A percentile compares a stretch with the other conserved stretches of the same genome.
phyloP scores from a whole-genome alignment of 1,284 basidiomycete species.

The Pseudozyma pruni region DNA sequence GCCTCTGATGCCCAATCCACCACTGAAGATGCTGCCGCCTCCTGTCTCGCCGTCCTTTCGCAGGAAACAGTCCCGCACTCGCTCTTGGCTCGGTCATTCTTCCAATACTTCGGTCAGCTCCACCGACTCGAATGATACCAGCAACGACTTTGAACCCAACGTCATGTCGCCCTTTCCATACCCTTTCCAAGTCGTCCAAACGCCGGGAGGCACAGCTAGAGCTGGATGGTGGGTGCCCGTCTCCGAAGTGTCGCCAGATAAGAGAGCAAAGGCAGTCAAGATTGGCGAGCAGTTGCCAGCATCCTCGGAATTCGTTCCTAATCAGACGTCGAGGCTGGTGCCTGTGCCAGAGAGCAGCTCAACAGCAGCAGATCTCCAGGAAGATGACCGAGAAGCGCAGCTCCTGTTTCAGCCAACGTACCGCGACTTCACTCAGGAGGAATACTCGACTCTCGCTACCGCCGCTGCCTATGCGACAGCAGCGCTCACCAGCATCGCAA shows the following conservation, averaged over 20 bases:
- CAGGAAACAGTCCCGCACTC: slow-evolving; percentile 12
- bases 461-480: slow-evolving; percentile 62
- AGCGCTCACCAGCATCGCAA: slow-evolving; percentile 56
- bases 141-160: slow-evolving; percentile 42
- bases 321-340: slow-evolving; percentile 3
- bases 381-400: slow-evolving; percentile 25
- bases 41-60: slow-evolving; percentile 46
- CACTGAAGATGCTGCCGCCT: slow-evolving; percentile 59
- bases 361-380: neutral
- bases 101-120: slow-evolving; percentile 29
- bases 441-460: slow-evolving; percentile 57
- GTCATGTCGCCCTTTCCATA: slow-evolving; percentile 53
- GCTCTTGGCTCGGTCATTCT: slow-evolving; percentile 10
- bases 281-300: slow-evolving; percentile 19
- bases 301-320: neutral
- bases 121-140: slow-evolving; percentile 14
- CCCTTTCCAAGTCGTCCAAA: slow-evolving; percentile 60
- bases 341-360: slow-evolving; percentile 12
- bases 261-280: slow-evolving; percentile 32
- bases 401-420: slow-evolving; percentile 54
- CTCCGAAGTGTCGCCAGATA: slow-evolving; percentile 40
- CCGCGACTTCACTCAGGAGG: slow-evolving; percentile 49
- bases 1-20: slow-evolving; percentile 58
- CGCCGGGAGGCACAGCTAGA: slow-evolving; percentile 55
- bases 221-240: slow-evolving; percentile 61